phyloP scores from a whole-genome alignment of 2,329 filamentous ascomycete genomes.

The Rhexocercosporidium sp. region DNA sequence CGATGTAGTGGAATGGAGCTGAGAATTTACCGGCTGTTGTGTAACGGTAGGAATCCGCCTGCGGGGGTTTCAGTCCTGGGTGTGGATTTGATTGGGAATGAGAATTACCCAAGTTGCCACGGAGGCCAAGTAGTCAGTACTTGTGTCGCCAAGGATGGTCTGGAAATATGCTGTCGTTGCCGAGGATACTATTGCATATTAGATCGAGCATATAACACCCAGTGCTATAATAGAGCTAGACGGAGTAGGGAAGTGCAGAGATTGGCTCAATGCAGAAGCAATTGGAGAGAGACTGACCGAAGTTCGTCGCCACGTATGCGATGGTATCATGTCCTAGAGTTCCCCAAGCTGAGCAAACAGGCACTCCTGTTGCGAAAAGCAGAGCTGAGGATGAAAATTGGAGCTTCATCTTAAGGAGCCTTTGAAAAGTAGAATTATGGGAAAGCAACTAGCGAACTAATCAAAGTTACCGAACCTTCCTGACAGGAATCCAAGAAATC shows the following conservation, averaged over 20 bases:
- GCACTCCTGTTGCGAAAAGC: slow-evolving; percentile 28
- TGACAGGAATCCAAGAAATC: no score
- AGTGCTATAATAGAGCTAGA: no score
- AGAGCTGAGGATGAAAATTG: slow-evolving; percentile 15
- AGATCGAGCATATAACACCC: no score
- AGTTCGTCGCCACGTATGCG: slow-evolving; percentile 65
- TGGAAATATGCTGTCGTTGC: slow-evolving; percentile 64
- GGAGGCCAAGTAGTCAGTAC: slow-evolving; percentile 62
- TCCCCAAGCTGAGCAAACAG: slow-evolving; percentile 36
- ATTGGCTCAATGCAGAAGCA: no score
- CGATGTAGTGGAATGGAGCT: slow-evolving; percentile 70
- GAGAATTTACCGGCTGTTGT: slow-evolving; percentile 66
- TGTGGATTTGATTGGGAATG: background rate
- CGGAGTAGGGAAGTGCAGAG: no score
- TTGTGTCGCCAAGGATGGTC: slow-evolving; percentile 58
- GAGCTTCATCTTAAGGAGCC: slow-evolving; percentile 23
- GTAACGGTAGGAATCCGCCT: slow-evolving; percentile 64
- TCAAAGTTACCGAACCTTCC: no score
- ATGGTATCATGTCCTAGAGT: slow-evolving; percentile 68
- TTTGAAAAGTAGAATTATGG: background rate
- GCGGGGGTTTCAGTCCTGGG: background rate
- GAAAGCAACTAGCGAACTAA: no score
- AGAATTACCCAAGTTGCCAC: slow-evolving; percentile 62
- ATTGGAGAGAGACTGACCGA: slow-evolving; percentile 42
- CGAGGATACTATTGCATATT: slow-evolving; percentile 49